Base-by-base conservation (phyloP, 106 monocot species). In the Vanilla planifolia region DNA sequence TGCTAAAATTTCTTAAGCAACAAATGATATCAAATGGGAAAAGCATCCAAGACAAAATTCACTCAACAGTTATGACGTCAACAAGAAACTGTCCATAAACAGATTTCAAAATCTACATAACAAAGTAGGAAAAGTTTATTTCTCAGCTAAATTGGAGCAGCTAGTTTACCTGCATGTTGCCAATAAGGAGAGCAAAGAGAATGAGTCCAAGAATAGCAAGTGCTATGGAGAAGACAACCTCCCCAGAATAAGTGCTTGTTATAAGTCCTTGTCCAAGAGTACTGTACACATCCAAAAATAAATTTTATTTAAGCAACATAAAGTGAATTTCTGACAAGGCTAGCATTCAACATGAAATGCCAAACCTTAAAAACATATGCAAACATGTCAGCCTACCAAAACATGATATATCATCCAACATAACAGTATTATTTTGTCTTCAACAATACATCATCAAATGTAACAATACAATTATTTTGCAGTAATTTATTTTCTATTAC, bases 121-220 rank as follows among this genome's bases (percentile, higher is more conserved):
- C 4, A 55, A 33, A 55, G 2, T 25, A 33, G 1, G 45, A 17
- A 5, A n/a, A 16, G 14, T 40, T 14, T 27, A 25, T 27, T 51
- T 28, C 51, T 26, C 16, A 51, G 19, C 26, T 51, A 9, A 48
- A 27, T 16, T 20, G 35, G 26, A 48, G 25, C 16, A 17, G 1
- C 21, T 64, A 67, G 10, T 16, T 64, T 74, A 79, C 89, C 85
- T 85, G 96, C 87, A 98, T 91, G 77, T 98, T 98, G 21, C 96
- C 91, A 55, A 98, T 98, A 43, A 92, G 91, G 34, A 98, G 83
- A n/a, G 96, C 84, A 66, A 85, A 85, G 24, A 98, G 79, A 66
- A 98, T 77, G 42, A 98, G 81, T 17, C 96, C 96, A 52, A 79
- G 55, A 47, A 87, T 90, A 48, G 83, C 86, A 46, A 96, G 78